Conservation (phyloP, 2,329 filamentous ascomycete genomes). For the Fusarium buharicum region DNA sequence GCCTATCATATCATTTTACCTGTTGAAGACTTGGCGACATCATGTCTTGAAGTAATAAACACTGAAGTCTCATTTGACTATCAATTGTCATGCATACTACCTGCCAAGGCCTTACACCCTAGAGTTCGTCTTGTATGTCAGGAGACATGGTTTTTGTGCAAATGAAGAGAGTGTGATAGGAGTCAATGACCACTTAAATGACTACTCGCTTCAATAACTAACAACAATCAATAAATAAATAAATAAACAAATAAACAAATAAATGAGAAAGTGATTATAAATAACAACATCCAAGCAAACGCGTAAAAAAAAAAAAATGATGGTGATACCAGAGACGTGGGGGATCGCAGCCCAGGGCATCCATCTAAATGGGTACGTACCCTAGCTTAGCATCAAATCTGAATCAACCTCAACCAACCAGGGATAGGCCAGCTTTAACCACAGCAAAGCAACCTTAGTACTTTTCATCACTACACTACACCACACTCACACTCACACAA, state of each 20-base stretch:
- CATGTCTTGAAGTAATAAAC: neutral
- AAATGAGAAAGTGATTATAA: too few species aligned
- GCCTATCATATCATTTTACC: neutral
- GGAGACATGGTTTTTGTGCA: too few species aligned
- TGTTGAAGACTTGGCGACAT: neutral
- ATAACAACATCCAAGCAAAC: neutral
- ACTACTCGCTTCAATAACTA: too few species aligned
- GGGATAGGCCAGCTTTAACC: conserved; percentile 21
- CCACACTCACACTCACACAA: conserved; percentile 1
- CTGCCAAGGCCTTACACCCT: neutral
- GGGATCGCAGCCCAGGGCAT: neutral
- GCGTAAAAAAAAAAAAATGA: neutral
- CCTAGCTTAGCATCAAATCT: conserved; percentile 5
- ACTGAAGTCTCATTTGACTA: conserved; percentile 1
- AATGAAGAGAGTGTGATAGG: too few species aligned
- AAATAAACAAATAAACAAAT: too few species aligned
- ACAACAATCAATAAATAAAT: too few species aligned
- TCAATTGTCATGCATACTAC: neutral
- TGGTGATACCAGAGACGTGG: conserved; percentile 4
- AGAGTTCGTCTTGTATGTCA: too few species aligned
- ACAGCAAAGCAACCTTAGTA: conserved; percentile 1
- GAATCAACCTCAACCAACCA: conserved; percentile 31
- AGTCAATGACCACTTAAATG: neutral
- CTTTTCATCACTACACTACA: conserved; percentile 3
- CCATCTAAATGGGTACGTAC: conserved; percentile 19